Evolutionary conservation across 75 land plant species (phyloP).

Genomic region (Sequoiadendron giganteum): DNA sequence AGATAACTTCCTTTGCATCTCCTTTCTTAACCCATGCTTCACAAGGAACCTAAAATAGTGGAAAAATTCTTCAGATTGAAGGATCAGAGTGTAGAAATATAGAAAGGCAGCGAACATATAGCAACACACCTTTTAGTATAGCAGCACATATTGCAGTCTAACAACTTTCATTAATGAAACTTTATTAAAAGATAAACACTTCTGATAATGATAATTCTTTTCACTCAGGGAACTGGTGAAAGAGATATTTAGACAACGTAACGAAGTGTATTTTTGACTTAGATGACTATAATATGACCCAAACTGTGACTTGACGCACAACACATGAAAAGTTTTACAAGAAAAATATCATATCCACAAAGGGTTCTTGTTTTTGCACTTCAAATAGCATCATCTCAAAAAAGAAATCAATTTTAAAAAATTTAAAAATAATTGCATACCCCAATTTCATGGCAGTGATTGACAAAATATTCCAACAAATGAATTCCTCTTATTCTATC

Average conservation of each 20-base stretch:
- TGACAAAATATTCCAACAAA: conserved; percentile 29
- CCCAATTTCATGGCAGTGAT: conserved; percentile 32
- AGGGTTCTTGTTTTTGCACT: background rate
- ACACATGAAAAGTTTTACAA: background rate
- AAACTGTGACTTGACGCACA: background rate
- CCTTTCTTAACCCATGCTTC: conserved; percentile 43
- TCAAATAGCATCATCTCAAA: background rate
- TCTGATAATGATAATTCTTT: background rate
- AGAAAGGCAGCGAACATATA: background rate
- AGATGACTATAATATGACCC: background rate
- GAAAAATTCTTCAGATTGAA: background rate
- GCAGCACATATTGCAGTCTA: background rate
- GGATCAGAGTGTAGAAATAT: background rate
- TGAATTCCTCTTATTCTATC: conserved; percentile 26
- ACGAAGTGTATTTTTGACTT: background rate
- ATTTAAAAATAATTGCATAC: conserved; percentile 8
- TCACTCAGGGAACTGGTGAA: conserved; percentile 1
- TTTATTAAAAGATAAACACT: background rate
- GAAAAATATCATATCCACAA: background rate
- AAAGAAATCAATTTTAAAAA: background rate
- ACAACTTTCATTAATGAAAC: background rate
- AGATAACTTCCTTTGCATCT: conserved; percentile 43
- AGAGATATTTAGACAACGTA: background rate
- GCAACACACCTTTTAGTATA: background rate
- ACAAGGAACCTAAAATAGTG: conserved; percentile 32